Evolutionary conservation across 2,329 filamentous ascomycete species (phyloP).

Genomic region (Myriosclerotinia curreyana): DNA sequence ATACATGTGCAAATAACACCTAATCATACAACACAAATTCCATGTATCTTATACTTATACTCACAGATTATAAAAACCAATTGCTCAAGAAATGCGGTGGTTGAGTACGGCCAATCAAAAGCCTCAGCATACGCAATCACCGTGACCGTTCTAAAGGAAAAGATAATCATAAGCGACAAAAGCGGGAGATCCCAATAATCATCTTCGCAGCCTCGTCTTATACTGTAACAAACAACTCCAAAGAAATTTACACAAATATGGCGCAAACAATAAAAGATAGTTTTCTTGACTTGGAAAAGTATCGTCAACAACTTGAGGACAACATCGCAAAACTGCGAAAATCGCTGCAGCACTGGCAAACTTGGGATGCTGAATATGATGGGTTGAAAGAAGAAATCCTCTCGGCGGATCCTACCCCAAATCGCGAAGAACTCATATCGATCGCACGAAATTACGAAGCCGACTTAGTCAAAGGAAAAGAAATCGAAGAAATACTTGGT

Average conservation of each 20-base stretch:
- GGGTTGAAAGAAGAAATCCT: slow-evolving; percentile 79
- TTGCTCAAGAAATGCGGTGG: neutral
- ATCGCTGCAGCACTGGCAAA: slow-evolving; percentile 82
- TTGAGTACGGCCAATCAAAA: neutral
- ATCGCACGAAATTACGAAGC: slow-evolving; percentile 53
- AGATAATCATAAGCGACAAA: neutral
- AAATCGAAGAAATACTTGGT: slow-evolving; percentile 49
- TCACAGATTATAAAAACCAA: neutral
- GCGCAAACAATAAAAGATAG: slow-evolving; percentile 37
- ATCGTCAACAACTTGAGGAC: slow-evolving; percentile 71
- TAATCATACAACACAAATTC: too few species aligned
- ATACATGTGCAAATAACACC: neutral
- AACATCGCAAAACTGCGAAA: slow-evolving; percentile 71
- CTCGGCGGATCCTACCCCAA: slow-evolving; percentile 44
- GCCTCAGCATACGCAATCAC: neutral
- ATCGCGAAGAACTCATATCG: slow-evolving; percentile 48
- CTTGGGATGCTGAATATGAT: slow-evolving; percentile 90
- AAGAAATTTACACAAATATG: slow-evolving; percentile 27
- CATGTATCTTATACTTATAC: too few species aligned
- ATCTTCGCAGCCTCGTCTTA: neutral
- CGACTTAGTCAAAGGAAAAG: slow-evolving; percentile 59
- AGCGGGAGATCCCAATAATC: neutral
- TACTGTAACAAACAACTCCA: neutral
- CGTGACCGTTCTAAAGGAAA: neutral
- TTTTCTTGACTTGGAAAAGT: slow-evolving; percentile 68